These are phyloP conservation scores for Pestalotiopsis sp. DNA, from an alignment of 2,329 filamentous ascomycete genomes.

Conservation along the genomic window DNA sequence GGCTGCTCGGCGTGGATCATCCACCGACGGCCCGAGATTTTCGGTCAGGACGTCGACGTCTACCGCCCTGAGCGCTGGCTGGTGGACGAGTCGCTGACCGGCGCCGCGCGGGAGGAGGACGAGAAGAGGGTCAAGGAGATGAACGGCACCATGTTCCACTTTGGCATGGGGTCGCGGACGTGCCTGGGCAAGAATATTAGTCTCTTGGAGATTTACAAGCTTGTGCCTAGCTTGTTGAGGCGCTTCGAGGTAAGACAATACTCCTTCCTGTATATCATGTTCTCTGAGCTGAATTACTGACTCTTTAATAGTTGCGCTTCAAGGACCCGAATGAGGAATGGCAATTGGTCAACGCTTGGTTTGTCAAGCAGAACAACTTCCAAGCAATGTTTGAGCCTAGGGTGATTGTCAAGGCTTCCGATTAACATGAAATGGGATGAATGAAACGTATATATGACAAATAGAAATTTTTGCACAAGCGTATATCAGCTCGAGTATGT, in stretches of 20 bases:
- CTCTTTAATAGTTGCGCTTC: constrained; percentile 47
- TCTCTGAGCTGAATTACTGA: neutral
- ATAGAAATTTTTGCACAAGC: no score
- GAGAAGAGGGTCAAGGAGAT: constrained; percentile 63
- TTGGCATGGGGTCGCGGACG: constrained; percentile 70
- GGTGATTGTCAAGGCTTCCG: constrained; percentile 40
- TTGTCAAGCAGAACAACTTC: constrained; percentile 63
- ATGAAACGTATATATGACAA: neutral
- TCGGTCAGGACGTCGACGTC: constrained; percentile 65
- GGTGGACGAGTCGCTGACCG: constrained; percentile 34
- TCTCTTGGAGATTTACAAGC: constrained; percentile 64
- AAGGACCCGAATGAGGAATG: constrained; percentile 57
- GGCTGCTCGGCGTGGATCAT: constrained; percentile 77
- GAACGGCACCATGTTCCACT: constrained; percentile 72
- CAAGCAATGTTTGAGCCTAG: constrained; percentile 45
- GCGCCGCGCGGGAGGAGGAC: constrained; percentile 34
- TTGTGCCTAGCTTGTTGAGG: constrained; percentile 62
- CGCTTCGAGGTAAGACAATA: constrained; percentile 58
- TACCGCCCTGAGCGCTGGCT: constrained; percentile 73
- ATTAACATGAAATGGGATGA: neutral
- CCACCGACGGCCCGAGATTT: constrained; percentile 68
- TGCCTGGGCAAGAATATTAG: constrained; percentile 72
- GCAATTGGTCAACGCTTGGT: constrained; percentile 63
- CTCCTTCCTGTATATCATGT: neutral
- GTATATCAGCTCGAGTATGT: neutral